Evolutionary conservation across 805 yeast genomes (phyloP).

Genomic region (Kluyveromyces nonfermentans): DNA sequence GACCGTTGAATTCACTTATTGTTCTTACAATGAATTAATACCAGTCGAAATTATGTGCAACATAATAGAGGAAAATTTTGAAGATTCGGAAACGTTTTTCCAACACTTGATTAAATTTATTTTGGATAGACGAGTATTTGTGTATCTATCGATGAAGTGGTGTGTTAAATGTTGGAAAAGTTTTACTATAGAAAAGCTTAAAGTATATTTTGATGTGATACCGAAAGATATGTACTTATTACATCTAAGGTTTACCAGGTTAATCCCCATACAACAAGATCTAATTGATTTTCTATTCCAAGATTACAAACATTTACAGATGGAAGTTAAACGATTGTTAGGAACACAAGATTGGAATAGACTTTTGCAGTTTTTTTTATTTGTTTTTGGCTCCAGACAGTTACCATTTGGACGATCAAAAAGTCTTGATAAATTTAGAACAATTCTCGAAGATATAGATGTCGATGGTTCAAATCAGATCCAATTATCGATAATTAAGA

Average conservation of each 20-base stretch:
- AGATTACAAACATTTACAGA: constrained; percentile 4
- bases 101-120: constrained; percentile 15
- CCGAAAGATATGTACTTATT: constrained; percentile 15
- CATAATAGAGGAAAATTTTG: constrained; percentile 6
- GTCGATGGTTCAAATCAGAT: constrained; percentile 17
- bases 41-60: constrained; percentile 16
- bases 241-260: constrained; percentile 16
- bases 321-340: constrained; percentile 15
- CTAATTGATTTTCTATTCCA: constrained; percentile 11
- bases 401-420: constrained; percentile 15
- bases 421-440: constrained; percentile 12
- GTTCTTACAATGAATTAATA: constrained; percentile 8
- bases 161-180: constrained; percentile 8
- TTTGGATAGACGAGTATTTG: constrained; percentile 22
- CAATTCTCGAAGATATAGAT: constrained; percentile 16
- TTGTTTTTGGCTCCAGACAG: constrained; percentile 16
- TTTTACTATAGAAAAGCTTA: constrained; percentile 3
- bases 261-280: constrained; percentile 14
- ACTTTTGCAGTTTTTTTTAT: constrained; percentile 20
- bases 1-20: not conserved
- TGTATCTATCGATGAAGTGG: constrained; percentile 12
- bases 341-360: constrained; percentile 13
- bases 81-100: constrained; percentile 5
- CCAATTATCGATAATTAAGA: constrained; percentile 18
- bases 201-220: constrained; percentile 11